Evolutionary conservation across 768 basidiomycete species (phyloP).

Genomic region (Podaxis sp.): DNA sequence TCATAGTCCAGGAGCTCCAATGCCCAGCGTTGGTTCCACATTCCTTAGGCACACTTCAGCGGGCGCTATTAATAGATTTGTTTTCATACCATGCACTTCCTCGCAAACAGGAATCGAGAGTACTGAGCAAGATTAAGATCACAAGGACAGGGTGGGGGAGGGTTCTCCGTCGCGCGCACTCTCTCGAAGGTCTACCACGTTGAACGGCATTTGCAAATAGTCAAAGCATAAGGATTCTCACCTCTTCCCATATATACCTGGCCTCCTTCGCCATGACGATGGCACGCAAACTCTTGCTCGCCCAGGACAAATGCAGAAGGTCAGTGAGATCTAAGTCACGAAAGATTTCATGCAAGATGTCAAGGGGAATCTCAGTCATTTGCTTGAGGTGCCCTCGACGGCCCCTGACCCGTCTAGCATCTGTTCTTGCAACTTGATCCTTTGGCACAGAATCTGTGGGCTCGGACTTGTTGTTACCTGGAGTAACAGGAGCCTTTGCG

Average conservation of each 20-base stretch:
- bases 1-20: slow-evolving; percentile 3
- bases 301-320: slow-evolving; percentile 36
- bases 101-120: slow-evolving; percentile 1
- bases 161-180: not conserved
- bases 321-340: slow-evolving; percentile 35
- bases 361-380: slow-evolving; percentile 32
- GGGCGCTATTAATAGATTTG: not conserved
- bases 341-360: slow-evolving; percentile 37
- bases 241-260: slow-evolving; percentile 31
- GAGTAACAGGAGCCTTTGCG: not conserved
- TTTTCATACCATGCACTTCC: slow-evolving; percentile 1
- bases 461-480: not conserved
- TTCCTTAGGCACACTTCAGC: not conserved
- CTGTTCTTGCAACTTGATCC: not conserved
- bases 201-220: not conserved
- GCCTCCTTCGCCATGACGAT: slow-evolving; percentile 26
- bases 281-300: slow-evolving; percentile 31
- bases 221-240: slow-evolving; percentile 7
- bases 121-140: slow-evolving; percentile 1
- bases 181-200: not conserved
- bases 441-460: not conserved
- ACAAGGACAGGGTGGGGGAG: not conserved
- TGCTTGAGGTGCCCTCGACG: slow-evolving; percentile 23
- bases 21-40: not conserved
- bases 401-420: slow-evolving; percentile 13